Evolutionary conservation across 164 flowering plant species (phyloP).

Genomic region (Nymphaea thermarum): DNA sequence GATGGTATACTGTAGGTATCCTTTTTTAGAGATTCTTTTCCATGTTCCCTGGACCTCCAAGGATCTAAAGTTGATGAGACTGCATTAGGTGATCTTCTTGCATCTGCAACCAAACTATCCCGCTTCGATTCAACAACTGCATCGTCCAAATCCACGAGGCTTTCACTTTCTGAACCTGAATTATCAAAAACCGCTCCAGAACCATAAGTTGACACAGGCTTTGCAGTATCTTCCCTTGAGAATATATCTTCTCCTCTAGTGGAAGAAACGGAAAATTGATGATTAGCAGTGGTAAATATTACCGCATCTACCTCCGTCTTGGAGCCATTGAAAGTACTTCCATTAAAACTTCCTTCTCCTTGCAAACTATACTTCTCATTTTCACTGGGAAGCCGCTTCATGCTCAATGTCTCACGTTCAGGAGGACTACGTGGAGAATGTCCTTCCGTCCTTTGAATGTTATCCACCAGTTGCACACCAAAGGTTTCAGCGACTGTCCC

Average conservation of each 20-base stretch:
- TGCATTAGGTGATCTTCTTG: conserved; percentile 14
- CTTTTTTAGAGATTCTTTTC: conserved; percentile 3
- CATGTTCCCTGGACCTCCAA: conserved; percentile 14
- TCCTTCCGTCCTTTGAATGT: no score
- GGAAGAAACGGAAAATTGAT: neutral
- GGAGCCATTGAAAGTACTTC: neutral
- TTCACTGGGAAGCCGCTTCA: no score
- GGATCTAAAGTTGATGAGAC: conserved; percentile 11
- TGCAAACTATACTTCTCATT: neutral
- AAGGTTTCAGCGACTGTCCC: no score
- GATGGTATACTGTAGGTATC: conserved; percentile 9
- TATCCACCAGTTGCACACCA: no score
- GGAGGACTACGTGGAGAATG: no score
- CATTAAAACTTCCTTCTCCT: neutral
- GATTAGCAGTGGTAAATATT: neutral
- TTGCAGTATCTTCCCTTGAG: neutral
- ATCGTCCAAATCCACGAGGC: conserved; percentile 14
- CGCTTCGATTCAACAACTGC: conserved; percentile 9
- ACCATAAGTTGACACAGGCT: conserved; percentile 5
- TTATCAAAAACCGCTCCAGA: conserved; percentile 46
- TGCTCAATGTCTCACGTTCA: no score
- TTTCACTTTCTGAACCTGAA: conserved; percentile 40
- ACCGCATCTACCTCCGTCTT: neutral
- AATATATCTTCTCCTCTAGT: neutral
- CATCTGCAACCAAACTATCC: conserved; percentile 16